phyloP scores from a whole-genome alignment of 2,329 filamentous ascomycete genomes.

The Hymenoscyphus linearis region DNA sequence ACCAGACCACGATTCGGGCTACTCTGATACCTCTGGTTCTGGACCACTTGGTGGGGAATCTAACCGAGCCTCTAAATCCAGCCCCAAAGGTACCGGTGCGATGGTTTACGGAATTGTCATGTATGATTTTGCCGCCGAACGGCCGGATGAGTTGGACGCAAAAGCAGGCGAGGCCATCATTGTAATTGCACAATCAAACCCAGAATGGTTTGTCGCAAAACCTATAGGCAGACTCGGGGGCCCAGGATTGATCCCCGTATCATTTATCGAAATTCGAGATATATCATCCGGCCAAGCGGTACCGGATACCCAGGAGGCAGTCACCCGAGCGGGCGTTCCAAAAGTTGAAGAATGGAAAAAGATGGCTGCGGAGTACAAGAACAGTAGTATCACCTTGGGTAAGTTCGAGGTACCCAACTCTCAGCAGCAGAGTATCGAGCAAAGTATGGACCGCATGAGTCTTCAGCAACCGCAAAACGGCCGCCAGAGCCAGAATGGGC shows the following conservation, averaged over 20 bases:
- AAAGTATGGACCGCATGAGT: conserved; percentile 75
- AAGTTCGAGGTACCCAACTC: conserved; percentile 65
- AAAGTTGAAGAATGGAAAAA: conserved; percentile 99
- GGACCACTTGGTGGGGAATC: conserved; percentile 33
- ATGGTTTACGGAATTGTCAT: conserved; percentile 97
- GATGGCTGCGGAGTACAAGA: conserved; percentile 98
- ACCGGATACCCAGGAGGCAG: conserved; percentile 74
- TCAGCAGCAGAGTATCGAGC: conserved; percentile 54
- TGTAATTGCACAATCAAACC: conserved; percentile 96
- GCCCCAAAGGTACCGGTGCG: conserved; percentile 61
- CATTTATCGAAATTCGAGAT: conserved; percentile 93
- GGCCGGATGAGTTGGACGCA: conserved; percentile 92
- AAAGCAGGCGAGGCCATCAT: conserved; percentile 96
- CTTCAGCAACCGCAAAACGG: conserved; percentile 55
- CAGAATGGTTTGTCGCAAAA: conserved; percentile 98
- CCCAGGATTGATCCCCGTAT: conserved; percentile 90
- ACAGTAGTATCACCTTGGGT: conserved; percentile 93
- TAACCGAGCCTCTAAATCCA: conserved; percentile 34
- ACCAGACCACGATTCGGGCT: conserved; percentile 86
- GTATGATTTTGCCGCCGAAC: conserved; percentile 92
- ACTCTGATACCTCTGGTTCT: conserved; percentile 53
- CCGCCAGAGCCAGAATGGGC: conserved; percentile 42
- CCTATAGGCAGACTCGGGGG: conserved; percentile 97
- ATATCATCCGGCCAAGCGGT: conserved; percentile 85
- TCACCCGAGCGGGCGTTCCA: conserved; percentile 83